Percentiles rank a stretch among this genome's conserved stretches.
Evolutionary conservation across 768 basidiomycete genomes (phyloP).

Genomic region (Hemileccinum rubropunctum): DNA sequence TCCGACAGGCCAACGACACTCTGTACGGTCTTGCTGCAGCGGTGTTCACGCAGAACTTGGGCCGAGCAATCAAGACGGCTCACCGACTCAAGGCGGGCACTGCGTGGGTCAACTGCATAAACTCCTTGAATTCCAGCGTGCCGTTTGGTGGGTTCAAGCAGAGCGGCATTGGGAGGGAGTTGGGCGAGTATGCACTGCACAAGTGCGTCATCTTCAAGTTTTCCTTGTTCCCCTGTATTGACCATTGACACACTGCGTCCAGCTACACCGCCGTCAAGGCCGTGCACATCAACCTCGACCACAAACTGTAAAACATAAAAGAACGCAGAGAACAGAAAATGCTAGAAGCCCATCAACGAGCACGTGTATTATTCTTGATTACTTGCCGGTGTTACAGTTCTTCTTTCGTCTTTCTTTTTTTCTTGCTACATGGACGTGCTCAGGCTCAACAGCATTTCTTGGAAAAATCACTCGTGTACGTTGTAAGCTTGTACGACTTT

Average conservation of each 20-base stretch:
- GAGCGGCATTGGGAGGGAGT: conserved; percentile 76
- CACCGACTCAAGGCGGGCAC: conserved; percentile 81
- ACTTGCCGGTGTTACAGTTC: no score
- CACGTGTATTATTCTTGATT: neutral
- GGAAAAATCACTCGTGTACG: no score
- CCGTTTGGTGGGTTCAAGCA: conserved; percentile 90
- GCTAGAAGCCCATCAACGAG: neutral
- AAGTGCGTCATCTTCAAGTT: conserved; percentile 43
- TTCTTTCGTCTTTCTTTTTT: no score
- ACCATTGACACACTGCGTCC: neutral
- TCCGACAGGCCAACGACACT: conserved; percentile 81
- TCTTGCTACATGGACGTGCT: no score
- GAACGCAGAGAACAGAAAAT: neutral
- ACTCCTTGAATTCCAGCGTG: conserved; percentile 36
- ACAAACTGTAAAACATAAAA: conserved; percentile 13
- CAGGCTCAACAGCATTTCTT: no score
- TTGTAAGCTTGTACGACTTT: no score
- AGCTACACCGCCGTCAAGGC: conserved; percentile 26
- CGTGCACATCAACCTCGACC: conserved; percentile 48
- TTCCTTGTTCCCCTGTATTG: neutral
- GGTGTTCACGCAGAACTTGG: conserved; percentile 80
- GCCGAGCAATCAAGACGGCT: conserved; percentile 67
- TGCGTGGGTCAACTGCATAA: conserved; percentile 54
- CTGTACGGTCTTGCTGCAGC: conserved; percentile 84
- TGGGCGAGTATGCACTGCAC: conserved; percentile 70